A percentile compares a stretch with the other conserved stretches of the same genome.
phyloP scores from a whole-genome alignment of 2,329 filamentous ascomycete species.

The Ophiocordyceps camponoti-floridani region DNA sequence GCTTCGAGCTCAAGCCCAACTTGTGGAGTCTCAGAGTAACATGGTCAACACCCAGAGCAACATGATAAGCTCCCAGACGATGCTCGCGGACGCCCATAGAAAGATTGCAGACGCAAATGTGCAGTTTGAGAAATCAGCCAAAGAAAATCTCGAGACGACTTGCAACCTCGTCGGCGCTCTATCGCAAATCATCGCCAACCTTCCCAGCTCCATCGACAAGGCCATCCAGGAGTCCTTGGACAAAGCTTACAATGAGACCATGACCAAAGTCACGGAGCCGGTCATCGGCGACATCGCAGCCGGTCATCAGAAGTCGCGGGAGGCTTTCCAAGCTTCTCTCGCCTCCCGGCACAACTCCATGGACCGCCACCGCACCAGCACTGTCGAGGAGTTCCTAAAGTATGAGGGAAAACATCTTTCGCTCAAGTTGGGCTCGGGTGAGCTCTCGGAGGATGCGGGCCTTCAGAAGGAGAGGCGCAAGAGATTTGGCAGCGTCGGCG shows the following conservation, averaged over 20 bases:
- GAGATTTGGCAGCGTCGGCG: not conserved
- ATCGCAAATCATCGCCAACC: not conserved
- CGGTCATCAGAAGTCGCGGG: not conserved
- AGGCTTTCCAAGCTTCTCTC: not conserved
- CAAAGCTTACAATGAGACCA: slow-evolving; percentile 5
- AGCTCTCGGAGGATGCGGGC: not conserved
- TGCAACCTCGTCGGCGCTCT: not conserved
- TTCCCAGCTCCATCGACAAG: slow-evolving; percentile 6
- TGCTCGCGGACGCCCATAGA: not conserved
- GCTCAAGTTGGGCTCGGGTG: not conserved
- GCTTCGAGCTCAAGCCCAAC: not conserved
- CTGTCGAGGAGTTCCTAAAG: not conserved
- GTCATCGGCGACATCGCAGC: not conserved
- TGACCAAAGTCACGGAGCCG: slow-evolving; percentile 5
- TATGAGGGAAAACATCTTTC: not conserved
- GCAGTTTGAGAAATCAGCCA: not conserved
- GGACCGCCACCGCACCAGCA: not conserved
- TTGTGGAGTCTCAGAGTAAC: not conserved
- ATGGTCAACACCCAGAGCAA: not conserved
- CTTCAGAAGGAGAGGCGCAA: not conserved
- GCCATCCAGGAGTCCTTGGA: slow-evolving; percentile 5
- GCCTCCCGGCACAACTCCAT: slow-evolving; percentile 7
- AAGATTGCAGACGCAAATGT: not conserved
- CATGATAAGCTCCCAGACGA: slow-evolving; percentile 1
- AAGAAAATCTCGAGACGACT: slow-evolving; percentile 6